A percentile compares a stretch with the other conserved stretches of the same genome.
Conservation (phyloP, 2,329 filamentous ascomycete species). For the Aureobasidium sp. region DNA sequence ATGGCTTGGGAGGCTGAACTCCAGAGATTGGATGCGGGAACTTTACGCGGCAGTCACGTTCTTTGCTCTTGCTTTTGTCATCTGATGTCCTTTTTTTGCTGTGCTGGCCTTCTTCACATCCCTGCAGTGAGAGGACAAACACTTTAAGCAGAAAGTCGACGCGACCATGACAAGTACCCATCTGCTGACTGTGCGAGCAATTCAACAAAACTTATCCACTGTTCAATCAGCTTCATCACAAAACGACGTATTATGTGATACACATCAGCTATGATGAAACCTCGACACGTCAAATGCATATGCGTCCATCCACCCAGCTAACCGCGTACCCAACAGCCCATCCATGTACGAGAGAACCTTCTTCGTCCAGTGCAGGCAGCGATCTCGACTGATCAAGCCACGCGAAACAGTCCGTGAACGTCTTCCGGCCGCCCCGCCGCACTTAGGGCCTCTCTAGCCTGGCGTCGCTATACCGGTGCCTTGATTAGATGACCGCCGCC, state of each 20-base stretch:
- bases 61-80: conserved; percentile 8
- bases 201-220: background rate
- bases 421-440: conserved; percentile 6
- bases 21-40: background rate
- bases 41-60: conserved; percentile 13
- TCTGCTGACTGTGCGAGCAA: background rate
- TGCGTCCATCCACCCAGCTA: background rate
- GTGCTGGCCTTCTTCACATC: background rate
- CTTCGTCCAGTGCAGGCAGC: background rate
- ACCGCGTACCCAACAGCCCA: background rate
- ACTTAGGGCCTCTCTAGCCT: background rate
- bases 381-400: background rate
- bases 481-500: conserved; percentile 4
- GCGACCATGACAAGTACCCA: background rate
- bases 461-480: background rate
- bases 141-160: background rate
- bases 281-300: conserved; percentile 9
- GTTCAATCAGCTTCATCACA: background rate
- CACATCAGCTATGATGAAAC: conserved; percentile 12
- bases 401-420: conserved; percentile 13
- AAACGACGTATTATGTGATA: conserved; percentile 6
- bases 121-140: background rate
- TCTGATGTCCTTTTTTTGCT: background rate
- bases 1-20: conserved; percentile 6
- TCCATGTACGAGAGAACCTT: background rate